A percentile compares a stretch with the other conserved stretches of the same genome.
Conservation (phyloP, 2,329 filamentous ascomycete species). For the Diplocarpon mali region DNA sequence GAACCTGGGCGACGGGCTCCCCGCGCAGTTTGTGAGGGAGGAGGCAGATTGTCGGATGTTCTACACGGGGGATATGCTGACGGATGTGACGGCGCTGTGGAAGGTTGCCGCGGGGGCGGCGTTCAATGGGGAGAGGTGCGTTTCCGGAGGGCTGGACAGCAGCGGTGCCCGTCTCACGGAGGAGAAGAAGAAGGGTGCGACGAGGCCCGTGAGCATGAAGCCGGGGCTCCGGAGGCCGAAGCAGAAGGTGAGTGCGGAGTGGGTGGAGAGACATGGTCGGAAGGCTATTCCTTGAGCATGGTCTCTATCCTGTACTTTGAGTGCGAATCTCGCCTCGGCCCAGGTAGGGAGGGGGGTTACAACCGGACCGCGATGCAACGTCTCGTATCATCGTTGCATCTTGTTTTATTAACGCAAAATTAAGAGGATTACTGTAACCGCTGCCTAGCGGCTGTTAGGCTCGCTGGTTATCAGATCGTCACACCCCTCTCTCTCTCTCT, state of each 20-base stretch:
- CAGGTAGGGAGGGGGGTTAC: too few relatives aligned
- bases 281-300: slow-evolving; percentile 6
- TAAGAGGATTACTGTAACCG: too few relatives aligned
- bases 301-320: too few relatives aligned
- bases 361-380: too few relatives aligned
- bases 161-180: slow-evolving; percentile 2
- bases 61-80: slow-evolving; percentile 42
- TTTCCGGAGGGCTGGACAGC: slow-evolving; percentile 18
- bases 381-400: too few relatives aligned
- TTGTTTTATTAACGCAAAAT: too few relatives aligned
- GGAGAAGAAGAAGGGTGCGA: not conserved
- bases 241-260: not conserved
- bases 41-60: slow-evolving; percentile 50
- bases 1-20: slow-evolving; percentile 29
- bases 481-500: too few relatives aligned
- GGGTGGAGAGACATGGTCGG: slow-evolving; percentile 6
- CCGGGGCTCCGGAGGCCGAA: not conserved
- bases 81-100: slow-evolving; percentile 31
- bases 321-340: too few relatives aligned
- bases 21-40: slow-evolving; percentile 50
- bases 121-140: slow-evolving; percentile 31
- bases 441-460: too few relatives aligned
- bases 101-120: slow-evolving; percentile 30
- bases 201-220: not conserved
- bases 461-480: too few relatives aligned